Evolutionary conservation across 148 eudicot genomes (phyloP), one percentile per base, ranked within the genome.

Genomic region (Silene latifolia): DNA sequence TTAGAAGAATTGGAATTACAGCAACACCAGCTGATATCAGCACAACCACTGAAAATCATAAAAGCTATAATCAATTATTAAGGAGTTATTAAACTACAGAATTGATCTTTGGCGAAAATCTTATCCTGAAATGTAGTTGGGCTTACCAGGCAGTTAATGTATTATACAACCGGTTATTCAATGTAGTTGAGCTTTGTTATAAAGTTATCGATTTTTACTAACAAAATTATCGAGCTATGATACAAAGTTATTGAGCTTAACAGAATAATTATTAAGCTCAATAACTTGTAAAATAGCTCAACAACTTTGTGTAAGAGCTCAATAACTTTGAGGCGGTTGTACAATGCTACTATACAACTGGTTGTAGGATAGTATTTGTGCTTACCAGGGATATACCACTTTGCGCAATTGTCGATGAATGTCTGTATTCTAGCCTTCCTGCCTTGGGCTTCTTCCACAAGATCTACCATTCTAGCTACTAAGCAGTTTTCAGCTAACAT

Each of bases 391-490:
- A 84, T 78, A 17, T 78, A 81, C 79, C 83, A 84, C 67, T 81
- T 83, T 25, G 84, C 84, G 59, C 82, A 78, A 17, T 75, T 73
- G 72, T 84, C 86, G 32, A 84, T 84, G 39, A 80, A 71, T 51
- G 81, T 84, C 67, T 84, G 82, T 15, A 79, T 79, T 75, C 73
- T 80, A 4, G 86, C 83, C 67, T 84, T 84, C 70, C 83, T 75
- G 58, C 77, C 71, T 56, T 80, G 83, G 58, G 86, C 86, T 21
- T 83, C 83, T 72, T 83, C 86, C 1, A 83, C 86, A 27, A 83
- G 86, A 60, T 78, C 73, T 19, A 81, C 82, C 86, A 83, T 83
- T 61, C 86, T 80, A 18, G 86, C 81, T 48, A 83, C 86, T 53
- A 80, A 76, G 76, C 81, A 80, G 54, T 80, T 54, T 62, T 78